Percentiles rank a stretch among this genome's conserved stretches.
Conservation (phyloP, 2,329 filamentous ascomycete genomes). For the Ophiognomonia clavigignenti-juglandacearum region DNA sequence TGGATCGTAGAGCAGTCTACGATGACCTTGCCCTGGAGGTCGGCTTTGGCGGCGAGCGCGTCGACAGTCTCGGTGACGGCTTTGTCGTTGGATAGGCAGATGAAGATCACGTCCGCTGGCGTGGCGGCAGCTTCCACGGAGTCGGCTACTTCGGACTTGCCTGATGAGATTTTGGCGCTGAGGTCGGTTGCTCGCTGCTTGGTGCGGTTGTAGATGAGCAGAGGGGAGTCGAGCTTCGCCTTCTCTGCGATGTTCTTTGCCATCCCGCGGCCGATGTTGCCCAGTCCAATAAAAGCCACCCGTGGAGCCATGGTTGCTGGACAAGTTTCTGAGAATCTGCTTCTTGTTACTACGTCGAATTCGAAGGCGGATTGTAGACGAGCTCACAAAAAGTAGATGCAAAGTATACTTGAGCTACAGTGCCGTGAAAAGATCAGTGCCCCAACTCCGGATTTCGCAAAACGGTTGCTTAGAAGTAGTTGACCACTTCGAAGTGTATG, state of each 20-base stretch:
- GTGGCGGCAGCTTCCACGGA: conserved; percentile 62
- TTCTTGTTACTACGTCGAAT: too few relatives aligned
- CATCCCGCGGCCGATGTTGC: conserved; percentile 88
- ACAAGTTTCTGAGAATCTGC: background rate
- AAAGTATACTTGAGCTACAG: too few relatives aligned
- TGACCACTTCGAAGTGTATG: too few relatives aligned
- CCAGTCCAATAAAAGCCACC: conserved; percentile 76
- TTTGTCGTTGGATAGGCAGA: conserved; percentile 73
- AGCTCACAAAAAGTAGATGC: too few relatives aligned
- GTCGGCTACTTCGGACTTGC: conserved; percentile 59
- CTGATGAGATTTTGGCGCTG: conserved; percentile 51
- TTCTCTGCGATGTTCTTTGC: conserved; percentile 78
- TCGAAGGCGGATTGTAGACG: too few relatives aligned
- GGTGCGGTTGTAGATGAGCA: conserved; percentile 80
- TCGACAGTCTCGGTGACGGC: conserved; percentile 62
- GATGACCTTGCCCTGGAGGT: conserved; percentile 68
- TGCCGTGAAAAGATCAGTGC: too few relatives aligned
- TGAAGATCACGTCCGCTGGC: conserved; percentile 73
- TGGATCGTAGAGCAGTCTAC: conserved; percentile 87
- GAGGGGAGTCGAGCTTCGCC: conserved; percentile 62
- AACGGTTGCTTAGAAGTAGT: too few relatives aligned
- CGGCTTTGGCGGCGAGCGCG: conserved; percentile 47
- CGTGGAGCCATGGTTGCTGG: conserved; percentile 46
- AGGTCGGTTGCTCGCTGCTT: conserved; percentile 60
- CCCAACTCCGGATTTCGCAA: too few relatives aligned